A percentile compares a stretch with the other conserved stretches of the same genome.
These are phyloP conservation scores for Lepidium didymum DNA, from an alignment of 345 rosid genomes.

Conservation along the genomic window DNA sequence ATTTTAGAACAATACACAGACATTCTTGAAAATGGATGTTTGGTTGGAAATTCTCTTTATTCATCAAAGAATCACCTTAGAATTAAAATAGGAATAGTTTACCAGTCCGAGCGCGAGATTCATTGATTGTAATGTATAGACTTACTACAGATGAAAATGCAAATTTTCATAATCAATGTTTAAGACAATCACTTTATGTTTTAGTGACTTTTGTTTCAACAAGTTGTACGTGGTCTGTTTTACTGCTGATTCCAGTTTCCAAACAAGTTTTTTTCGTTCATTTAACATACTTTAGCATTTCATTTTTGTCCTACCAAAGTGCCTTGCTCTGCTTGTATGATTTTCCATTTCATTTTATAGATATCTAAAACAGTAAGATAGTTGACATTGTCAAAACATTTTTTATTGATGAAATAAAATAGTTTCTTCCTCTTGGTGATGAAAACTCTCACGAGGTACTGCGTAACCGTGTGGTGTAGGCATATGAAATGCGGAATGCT, in stretches of 20 bases:
- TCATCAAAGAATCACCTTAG: not conserved
- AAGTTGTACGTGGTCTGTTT: not conserved
- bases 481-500: constrained; percentile 80
- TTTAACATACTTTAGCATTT: not conserved
- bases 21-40: not conserved
- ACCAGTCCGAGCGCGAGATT: not conserved
- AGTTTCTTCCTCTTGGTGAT: not conserved
- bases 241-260: not conserved
- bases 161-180: not conserved
- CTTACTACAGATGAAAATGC: not conserved
- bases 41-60: not conserved
- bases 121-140: not conserved
- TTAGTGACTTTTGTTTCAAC: constrained; percentile 1
- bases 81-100: not conserved
- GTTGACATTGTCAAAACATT: not conserved
- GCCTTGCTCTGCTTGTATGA: not conserved
- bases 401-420: too few species aligned
- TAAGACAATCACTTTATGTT: not conserved
- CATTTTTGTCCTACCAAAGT: not conserved
- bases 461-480: constrained; percentile 36
- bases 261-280: not conserved
- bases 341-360: not conserved
- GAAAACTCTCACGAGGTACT: not conserved
- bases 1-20: not conserved
- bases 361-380: not conserved